These are phyloP conservation scores for Verticillium dahliae DNA, from an alignment of 2,329 filamentous ascomycete species.

Conservation along the genomic window DNA sequence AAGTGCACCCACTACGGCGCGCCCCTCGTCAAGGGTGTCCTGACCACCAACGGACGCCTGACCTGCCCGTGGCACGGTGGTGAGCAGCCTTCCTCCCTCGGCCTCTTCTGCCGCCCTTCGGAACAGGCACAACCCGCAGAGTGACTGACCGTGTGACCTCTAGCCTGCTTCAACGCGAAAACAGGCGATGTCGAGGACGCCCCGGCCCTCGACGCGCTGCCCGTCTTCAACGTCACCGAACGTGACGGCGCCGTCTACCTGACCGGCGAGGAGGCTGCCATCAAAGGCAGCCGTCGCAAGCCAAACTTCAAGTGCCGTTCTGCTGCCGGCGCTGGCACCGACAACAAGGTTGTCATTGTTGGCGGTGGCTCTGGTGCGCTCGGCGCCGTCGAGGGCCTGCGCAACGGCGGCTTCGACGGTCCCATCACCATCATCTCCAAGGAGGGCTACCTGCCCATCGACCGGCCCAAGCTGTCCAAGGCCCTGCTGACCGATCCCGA, in stretches of 20 bases:
- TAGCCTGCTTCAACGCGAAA: slow-evolving; percentile 85
- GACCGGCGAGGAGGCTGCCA: slow-evolving; percentile 67
- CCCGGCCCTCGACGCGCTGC: slow-evolving; percentile 79
- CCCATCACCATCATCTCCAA: slow-evolving; percentile 75
- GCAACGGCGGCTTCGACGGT: slow-evolving; percentile 74
- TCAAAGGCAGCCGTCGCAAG: slow-evolving; percentile 70
- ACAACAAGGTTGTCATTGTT: slow-evolving; percentile 69
- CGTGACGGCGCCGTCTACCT: slow-evolving; percentile 82
- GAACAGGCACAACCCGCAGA: no score
- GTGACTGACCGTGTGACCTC: neutral
- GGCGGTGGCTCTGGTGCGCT: slow-evolving; percentile 82
- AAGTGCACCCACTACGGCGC: slow-evolving; percentile 93
- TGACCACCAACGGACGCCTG: slow-evolving; percentile 74
- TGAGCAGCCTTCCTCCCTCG: slow-evolving; percentile 29
- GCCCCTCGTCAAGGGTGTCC: slow-evolving; percentile 76
- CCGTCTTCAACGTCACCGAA: slow-evolving; percentile 73
- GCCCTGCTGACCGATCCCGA: slow-evolving; percentile 74
- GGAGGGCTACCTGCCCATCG: slow-evolving; percentile 82
- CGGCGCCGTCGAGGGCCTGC: slow-evolving; percentile 74
- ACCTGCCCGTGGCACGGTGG: slow-evolving; percentile 97
- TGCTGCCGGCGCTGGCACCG: slow-evolving; percentile 31
- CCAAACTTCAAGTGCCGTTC: slow-evolving; percentile 62
- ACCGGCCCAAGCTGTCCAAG: slow-evolving; percentile 93
- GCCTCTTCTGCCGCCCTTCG: neutral
- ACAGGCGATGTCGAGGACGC: slow-evolving; percentile 95